phyloP scores from a whole-genome alignment of 495 filamentous ascomycete genomes.

The Aspergillus egyptiacus region DNA sequence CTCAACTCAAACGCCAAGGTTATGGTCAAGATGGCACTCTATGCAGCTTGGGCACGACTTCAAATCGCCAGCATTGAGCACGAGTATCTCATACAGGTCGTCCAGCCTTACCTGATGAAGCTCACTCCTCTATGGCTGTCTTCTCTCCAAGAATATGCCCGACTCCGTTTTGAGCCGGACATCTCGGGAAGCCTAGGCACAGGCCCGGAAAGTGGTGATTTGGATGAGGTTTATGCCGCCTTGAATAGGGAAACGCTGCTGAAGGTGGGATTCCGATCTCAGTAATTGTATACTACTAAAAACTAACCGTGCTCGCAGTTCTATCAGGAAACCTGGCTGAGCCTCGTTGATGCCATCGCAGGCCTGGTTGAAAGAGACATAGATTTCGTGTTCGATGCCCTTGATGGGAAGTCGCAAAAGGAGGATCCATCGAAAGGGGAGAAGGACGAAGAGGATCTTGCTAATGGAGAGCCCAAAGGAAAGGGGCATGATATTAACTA shows the following conservation, averaged over 20 bases:
- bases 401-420: conserved; percentile 67
- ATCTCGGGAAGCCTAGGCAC: conserved; percentile 83
- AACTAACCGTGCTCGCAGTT: conserved; percentile 50
- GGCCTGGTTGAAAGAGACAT: conserved; percentile 96
- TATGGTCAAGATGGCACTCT: conserved; percentile 96
- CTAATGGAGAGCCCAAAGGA: conserved; percentile 40
- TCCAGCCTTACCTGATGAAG: conserved; percentile 83
- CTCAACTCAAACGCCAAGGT: conserved; percentile 94
- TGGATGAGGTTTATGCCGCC: conserved; percentile 89
- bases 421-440: conserved; percentile 19
- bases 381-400: conserved; percentile 91
- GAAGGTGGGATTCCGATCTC: conserved; percentile 41
- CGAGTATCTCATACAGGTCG: conserved; percentile 77
- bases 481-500: conserved; percentile 81
- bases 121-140: conserved; percentile 91
- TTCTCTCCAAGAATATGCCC: conserved; percentile 88
- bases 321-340: conserved; percentile 97
- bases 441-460: conserved; percentile 41
- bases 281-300: neutral
- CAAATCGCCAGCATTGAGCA: conserved; percentile 95
- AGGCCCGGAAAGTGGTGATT: conserved; percentile 58
- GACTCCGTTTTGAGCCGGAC: conserved; percentile 91
- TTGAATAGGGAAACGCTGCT: conserved; percentile 90
- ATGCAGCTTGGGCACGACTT: conserved; percentile 97
- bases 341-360: conserved; percentile 93